Conservation (phyloP, 768 basidiomycete genomes). For the Naganishia vishniacii region DNA sequence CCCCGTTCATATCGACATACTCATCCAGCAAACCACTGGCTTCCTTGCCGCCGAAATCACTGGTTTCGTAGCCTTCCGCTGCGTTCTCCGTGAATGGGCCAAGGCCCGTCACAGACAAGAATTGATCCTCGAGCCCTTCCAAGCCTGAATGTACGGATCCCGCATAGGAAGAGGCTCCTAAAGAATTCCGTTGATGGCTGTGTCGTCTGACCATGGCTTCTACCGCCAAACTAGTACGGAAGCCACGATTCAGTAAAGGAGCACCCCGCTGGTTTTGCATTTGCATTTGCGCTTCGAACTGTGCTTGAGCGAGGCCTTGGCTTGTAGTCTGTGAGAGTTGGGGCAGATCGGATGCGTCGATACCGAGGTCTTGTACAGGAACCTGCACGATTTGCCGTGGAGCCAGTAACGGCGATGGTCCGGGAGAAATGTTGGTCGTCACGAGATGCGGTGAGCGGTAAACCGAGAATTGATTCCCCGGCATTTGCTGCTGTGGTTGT, state of each 20-base stretch:
- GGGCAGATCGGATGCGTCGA: background rate
- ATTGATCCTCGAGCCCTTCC: constrained; percentile 25
- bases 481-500: background rate
- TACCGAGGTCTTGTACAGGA: background rate
- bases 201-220: constrained; percentile 13
- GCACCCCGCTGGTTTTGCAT: background rate
- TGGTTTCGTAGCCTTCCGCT: constrained; percentile 15
- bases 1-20: constrained; percentile 14
- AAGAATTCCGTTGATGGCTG: constrained; percentile 8
- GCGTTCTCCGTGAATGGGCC: background rate
- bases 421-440: background rate
- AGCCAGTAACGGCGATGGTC: constrained; percentile 7
- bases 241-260: background rate
- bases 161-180: constrained; percentile 21
- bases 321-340: background rate
- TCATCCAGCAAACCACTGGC: constrained; percentile 14
- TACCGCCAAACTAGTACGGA: background rate
- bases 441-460: constrained; percentile 8
- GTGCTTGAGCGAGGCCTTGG: constrained; percentile 2
- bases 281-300: background rate
- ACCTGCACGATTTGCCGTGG: background rate
- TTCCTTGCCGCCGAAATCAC: constrained; percentile 23
- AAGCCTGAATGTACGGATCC: constrained; percentile 19
- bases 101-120: background rate
- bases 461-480: constrained; percentile 6